Evolutionary conservation across 768 basidiomycete genomes (phyloP), one percentile per base, ranked within the genome.

Genomic region (Leucosporidium yakuticum): DNA sequence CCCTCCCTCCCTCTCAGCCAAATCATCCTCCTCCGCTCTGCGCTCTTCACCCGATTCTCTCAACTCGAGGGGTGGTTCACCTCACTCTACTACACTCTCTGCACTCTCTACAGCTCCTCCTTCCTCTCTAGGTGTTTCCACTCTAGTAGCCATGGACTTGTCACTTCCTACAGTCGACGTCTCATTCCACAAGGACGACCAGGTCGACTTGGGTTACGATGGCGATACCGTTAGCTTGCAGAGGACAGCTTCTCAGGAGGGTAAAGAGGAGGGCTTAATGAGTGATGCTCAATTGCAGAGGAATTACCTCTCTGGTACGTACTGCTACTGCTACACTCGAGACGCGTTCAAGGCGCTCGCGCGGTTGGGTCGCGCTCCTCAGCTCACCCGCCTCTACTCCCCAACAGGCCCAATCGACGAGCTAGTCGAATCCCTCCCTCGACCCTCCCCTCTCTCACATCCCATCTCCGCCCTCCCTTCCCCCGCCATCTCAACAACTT

Each of bases 151-250:
- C 11, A 63, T 72, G 64, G 71, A 72, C 50, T 50, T 72, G 12
- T 5, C 23, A 5, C 36, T 69, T 19, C 62, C 64, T 0, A 60
- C 47, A 25, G 55, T 12, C 7, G 67, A 51, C 32, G 34, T 36
- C n/a, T 47, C 58, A 27, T n/a, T 50, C 27, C 20, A 36, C n/a
- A 8, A 27, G 25, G 56, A 57, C 48, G 20, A 32, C 34, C 50
- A 57, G 2, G 62, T 72, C 53, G 71, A 72, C 62, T 57, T 53
- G 54, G 71, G 71, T 1, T 72, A 69, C 71, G 58, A 65, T 14
- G 71, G 71, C 23, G 67, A 69, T 25, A 70, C 69, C 17, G 12
- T 66, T 9, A 36, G 39, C 39, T 15, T 44, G 14, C 39, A 44
- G 14, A 8, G 39, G 2, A 12, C 39, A 12, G 14, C 2, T 12